Percentiles rank a stretch among this genome's conserved stretches.
Conservation (phyloP, 257 asterid genomes). For the Henckelia pumila region DNA sequence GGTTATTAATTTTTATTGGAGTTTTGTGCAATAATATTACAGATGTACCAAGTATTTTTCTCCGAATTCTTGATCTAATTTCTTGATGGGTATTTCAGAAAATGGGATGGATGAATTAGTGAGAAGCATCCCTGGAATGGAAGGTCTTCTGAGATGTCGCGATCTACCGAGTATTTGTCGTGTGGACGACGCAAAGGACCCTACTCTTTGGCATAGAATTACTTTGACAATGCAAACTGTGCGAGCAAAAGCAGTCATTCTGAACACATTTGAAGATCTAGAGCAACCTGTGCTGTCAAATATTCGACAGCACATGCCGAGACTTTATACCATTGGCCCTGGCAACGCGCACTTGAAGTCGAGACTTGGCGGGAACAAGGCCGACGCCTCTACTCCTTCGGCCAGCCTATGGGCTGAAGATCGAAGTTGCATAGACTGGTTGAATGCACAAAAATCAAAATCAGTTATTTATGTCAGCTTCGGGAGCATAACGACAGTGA, state of each 20-base stretch:
- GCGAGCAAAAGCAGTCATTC: slow-evolving; percentile 31
- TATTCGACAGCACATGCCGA: slow-evolving; percentile 32
- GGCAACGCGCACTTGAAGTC: slow-evolving; percentile 30
- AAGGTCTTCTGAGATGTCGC: slow-evolving; percentile 33
- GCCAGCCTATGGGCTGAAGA: slow-evolving; percentile 51
- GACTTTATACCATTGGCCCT: slow-evolving; percentile 42
- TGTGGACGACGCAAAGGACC: slow-evolving; percentile 18
- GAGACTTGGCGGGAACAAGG: neutral
- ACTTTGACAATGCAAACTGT: slow-evolving; percentile 25
- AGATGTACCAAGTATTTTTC: too few relatives aligned
- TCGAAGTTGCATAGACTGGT: slow-evolving; percentile 40
- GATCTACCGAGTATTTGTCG: slow-evolving; percentile 36
- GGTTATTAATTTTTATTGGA: too few relatives aligned
- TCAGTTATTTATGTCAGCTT: slow-evolving; percentile 51
- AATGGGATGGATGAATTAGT: slow-evolving; percentile 27
- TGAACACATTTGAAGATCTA: slow-evolving; percentile 42
- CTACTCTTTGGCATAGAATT: slow-evolving; percentile 6
- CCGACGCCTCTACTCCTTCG: slow-evolving; percentile 14
- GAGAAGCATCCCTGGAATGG: slow-evolving; percentile 35
- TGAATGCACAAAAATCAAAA: slow-evolving; percentile 32
- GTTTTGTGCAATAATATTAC: too few relatives aligned
- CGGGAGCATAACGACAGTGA: slow-evolving; percentile 42
- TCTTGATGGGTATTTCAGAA: too few relatives aligned
- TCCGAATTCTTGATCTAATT: too few relatives aligned
- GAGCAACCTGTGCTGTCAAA: slow-evolving; percentile 37